A percentile compares a stretch with the other conserved stretches of the same genome.
phyloP scores from a whole-genome alignment of 2,329 filamentous ascomycete genomes.

The Colletotrichum phormii region DNA sequence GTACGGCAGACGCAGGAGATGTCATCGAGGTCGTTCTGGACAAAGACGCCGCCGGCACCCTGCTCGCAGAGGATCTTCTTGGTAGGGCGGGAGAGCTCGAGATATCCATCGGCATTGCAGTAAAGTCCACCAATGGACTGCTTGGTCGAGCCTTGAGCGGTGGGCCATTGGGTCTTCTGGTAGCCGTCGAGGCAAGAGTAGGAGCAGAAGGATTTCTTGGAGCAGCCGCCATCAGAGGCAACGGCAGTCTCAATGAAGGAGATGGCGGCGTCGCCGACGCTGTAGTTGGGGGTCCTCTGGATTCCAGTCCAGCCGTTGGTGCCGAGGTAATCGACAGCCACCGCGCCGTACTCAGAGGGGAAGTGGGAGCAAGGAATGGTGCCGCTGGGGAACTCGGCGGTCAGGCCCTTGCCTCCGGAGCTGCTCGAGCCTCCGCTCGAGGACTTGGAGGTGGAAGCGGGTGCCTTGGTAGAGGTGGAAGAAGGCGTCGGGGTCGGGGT shows the following conservation, averaged over 20 bases:
- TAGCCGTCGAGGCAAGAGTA: conserved; percentile 94
- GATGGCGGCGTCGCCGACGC: conserved; percentile 64
- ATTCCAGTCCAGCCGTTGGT: conserved; percentile 84
- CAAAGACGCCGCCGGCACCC: conserved; percentile 76
- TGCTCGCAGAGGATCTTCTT: conserved; percentile 78
- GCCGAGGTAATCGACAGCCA: conserved; percentile 75
- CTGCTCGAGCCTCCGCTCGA: conserved; percentile 41
- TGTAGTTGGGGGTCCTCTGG: conserved; percentile 70
- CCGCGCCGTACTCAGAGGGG: conserved; percentile 83
- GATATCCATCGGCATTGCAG: conserved; percentile 79
- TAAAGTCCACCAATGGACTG: conserved; percentile 90
- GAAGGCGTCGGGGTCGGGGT: conserved; percentile 35
- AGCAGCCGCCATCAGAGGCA: conserved; percentile 68
- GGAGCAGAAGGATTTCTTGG: conserved; percentile 80
- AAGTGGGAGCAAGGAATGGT: conserved; percentile 77
- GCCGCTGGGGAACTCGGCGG: conserved; percentile 80
- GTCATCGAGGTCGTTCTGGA: conserved; percentile 78
- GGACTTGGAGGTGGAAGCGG: conserved; percentile 42
- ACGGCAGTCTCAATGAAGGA: conserved; percentile 73
- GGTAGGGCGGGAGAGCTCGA: conserved; percentile 79
- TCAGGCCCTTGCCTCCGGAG: conserved; percentile 64
- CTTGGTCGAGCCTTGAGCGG: conserved; percentile 78
- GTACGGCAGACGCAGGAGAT: conserved; percentile 88
- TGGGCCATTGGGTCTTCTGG: conserved; percentile 92
- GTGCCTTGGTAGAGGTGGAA: conserved; percentile 39